Conservation (phyloP, 768 basidiomycete species). For the Mycena chlorophos region DNA sequence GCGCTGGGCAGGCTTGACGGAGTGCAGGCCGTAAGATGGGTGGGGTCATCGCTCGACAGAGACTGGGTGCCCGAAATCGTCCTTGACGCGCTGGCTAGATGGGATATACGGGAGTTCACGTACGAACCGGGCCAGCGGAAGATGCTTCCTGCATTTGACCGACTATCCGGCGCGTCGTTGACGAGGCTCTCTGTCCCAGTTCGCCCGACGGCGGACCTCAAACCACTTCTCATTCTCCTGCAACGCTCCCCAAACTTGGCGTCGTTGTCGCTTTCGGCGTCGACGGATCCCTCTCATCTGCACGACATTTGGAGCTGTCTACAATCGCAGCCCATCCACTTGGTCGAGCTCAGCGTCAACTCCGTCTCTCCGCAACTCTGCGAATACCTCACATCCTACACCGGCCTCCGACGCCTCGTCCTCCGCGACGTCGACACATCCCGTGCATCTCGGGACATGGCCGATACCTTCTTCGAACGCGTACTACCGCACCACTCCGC, state of each 20-base stretch:
- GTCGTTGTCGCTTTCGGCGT: no score
- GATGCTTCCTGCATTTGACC: no score
- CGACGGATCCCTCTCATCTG: no score
- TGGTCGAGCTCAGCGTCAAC: neutral
- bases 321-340: neutral
- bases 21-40: neutral
- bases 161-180: no score
- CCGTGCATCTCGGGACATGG: neutral
- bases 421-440: neutral
- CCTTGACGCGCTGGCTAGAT: neutral
- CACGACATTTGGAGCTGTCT: neutral
- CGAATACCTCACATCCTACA: neutral
- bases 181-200: no score
- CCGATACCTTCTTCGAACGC: conserved; percentile 1
- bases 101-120: no score
- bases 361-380: neutral
- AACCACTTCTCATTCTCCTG: no score
- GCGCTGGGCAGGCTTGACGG: neutral
- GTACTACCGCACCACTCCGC: conserved; percentile 1
- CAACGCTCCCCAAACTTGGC: no score
- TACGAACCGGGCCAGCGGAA: no score
- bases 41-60: neutral
- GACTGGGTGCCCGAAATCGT: neutral
- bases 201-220: no score
- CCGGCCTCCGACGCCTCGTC: neutral